Conservation (phyloP, 305 asterid species). For the Coffea humblotiana region DNA sequence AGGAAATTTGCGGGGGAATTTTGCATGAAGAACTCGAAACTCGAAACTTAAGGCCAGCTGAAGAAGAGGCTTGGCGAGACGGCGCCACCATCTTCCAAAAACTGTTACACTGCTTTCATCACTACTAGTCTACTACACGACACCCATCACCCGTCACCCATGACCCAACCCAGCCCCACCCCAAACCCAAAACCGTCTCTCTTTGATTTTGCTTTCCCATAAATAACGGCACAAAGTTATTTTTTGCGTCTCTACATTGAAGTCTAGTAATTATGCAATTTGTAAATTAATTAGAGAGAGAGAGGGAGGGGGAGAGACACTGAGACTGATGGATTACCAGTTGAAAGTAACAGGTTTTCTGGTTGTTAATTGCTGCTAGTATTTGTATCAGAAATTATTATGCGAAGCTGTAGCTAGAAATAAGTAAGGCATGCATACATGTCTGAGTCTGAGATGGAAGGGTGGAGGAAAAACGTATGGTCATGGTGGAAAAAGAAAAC, state of each 20-base stretch:
- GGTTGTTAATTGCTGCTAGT: too few species aligned
- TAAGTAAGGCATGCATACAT: too few species aligned
- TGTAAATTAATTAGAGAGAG: background rate
- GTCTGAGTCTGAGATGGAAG: slow-evolving; percentile 26
- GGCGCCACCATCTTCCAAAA: slow-evolving; percentile 54
- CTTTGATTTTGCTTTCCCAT: background rate
- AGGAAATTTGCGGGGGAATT: slow-evolving; percentile 23
- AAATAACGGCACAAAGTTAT: background rate
- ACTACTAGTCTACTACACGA: slow-evolving; percentile 1
- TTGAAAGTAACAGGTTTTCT: background rate
- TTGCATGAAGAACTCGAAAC: slow-evolving; percentile 66
- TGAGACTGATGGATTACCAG: background rate
- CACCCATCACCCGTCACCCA: too few species aligned
- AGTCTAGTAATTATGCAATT: background rate
- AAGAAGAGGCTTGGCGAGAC: slow-evolving; percentile 53
- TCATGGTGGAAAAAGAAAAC: slow-evolving; percentile 34
- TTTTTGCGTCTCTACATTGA: background rate
- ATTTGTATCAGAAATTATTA: background rate
- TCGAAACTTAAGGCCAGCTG: slow-evolving; percentile 43
- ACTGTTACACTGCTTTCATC: slow-evolving; percentile 20
- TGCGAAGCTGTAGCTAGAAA: background rate
- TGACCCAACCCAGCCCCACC: background rate
- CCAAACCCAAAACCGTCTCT: slow-evolving; percentile 8
- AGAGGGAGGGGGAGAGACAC: too few species aligned
- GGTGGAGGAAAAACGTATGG: slow-evolving; percentile 26